Evolutionary conservation across 2,329 filamentous ascomycete genomes (phyloP), one percentile per base, ranked within the genome.

Genomic region (Boeremia exigua): DNA sequence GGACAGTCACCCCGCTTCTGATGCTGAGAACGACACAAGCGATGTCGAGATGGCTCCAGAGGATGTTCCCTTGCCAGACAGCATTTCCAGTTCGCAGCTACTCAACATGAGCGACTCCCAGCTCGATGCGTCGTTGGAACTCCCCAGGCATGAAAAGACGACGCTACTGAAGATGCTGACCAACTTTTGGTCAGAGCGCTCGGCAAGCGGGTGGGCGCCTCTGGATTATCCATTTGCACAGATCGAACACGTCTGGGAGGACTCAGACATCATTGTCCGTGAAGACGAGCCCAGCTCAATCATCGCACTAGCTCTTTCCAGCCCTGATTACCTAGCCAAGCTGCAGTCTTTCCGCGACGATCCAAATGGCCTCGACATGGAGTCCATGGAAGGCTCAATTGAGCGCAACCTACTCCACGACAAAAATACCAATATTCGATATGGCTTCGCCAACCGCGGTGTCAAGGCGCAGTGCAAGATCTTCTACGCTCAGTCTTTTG

Each of bases 151-250:
- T 70, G 92, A 97, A 71, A 95, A 94, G 75, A 93, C 88, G 54
- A 97, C 92, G 40, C 80, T 98, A 62, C 89, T 99, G 86, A 96
- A 96, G 72, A 92, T 97, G 80, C 82, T 99, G 40, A 95, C 92
- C 14, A 97, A 94, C 68, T 99, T 99, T 75, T 99, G 95, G 95
- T 96, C 95, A 2, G 96, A 99, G 76, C 87, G 95, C 48, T 98
- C 95, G 43, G 92, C 96, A 23, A 97, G 92, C 74, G 93, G 94
- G 33, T 99, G 95, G 95, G 85, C 89, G 6, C 86, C 89, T 19
- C 83, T 99, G 17, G 95, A 99, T 50, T 99, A 99, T 68, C 96
- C 96, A 3, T 84, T 98, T 37, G 75, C 77, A 17, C 69, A 89
- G 40, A 91, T 88, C 14, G 95, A 99, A 72, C 95, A 99, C 74